A percentile compares a stretch with the other conserved stretches of the same genome.
Conservation (phyloP, 345 rosid species). For the Populus euphratica region DNA sequence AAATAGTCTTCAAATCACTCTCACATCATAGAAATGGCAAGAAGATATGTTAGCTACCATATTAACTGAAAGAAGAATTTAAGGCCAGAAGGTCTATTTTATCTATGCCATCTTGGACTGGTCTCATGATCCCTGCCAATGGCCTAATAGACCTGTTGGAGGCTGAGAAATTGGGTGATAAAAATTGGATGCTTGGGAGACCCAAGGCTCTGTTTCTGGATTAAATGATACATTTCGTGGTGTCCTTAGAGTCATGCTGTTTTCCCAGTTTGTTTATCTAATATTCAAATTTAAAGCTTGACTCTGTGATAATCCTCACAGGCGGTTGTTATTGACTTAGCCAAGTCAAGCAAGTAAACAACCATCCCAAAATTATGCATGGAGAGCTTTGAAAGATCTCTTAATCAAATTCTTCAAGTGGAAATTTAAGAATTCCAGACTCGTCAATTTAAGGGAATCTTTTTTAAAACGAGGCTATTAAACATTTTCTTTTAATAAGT, state of each 20-base stretch:
- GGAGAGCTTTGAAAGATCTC: too few species aligned
- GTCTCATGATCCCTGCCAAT: not conserved
- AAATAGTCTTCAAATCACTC: not conserved
- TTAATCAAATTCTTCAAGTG: too few species aligned
- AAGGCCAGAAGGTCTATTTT: not conserved
- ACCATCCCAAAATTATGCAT: too few species aligned
- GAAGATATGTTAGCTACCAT: not conserved
- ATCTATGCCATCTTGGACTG: not conserved
- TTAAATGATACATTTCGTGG: not conserved
- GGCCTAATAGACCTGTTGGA: not conserved
- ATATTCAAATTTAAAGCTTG: not conserved
- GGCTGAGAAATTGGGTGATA: not conserved
- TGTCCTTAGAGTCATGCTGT: not conserved
- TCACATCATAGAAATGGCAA: not conserved
- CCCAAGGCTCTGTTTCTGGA: not conserved
- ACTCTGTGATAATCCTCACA: not conserved
- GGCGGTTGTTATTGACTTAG: not conserved
- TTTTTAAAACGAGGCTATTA: too few species aligned
- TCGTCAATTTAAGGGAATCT: too few species aligned
- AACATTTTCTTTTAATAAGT: too few species aligned
- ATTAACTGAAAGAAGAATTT: not conserved
- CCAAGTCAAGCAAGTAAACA: too few species aligned
- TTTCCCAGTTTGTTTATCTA: too few species aligned
- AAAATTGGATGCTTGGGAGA: not conserved
- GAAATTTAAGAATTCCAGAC: too few species aligned